These are phyloP conservation scores for Verbascum thapsus DNA, from an alignment of 257 asterid species.

Conservation along the genomic window DNA sequence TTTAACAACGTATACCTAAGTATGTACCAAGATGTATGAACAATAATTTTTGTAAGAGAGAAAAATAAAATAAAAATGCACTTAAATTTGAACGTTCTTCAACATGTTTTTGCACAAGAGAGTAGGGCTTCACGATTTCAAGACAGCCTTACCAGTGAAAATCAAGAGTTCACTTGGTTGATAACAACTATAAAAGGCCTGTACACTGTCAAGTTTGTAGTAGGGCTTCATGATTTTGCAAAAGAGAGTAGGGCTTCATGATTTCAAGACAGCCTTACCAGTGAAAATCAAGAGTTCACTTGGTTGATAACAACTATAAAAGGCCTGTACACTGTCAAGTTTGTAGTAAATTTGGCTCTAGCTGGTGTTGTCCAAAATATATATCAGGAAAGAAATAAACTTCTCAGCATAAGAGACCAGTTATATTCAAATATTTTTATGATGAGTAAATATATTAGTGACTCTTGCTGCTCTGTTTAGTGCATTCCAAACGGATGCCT, in stretches of 20 bases:
- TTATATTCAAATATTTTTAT: not conserved
- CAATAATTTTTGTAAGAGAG: not conserved
- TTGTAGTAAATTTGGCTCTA: not conserved
- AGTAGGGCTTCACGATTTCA: slow-evolving; percentile 1
- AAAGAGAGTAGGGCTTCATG: not conserved
- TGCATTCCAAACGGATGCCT: too few species aligned
- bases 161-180: slow-evolving; percentile 4
- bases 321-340: not conserved
- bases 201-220: too few species aligned
- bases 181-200: not conserved
- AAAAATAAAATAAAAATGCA: slow-evolving; percentile 3
- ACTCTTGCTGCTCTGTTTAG: too few species aligned
- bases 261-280: slow-evolving; percentile 12
- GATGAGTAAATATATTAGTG: too few species aligned
- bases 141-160: slow-evolving; percentile 9
- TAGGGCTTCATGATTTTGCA: slow-evolving; percentile 2
- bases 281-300: slow-evolving; percentile 7
- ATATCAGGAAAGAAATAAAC: not conserved
- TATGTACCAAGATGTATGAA: not conserved
- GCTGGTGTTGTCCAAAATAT: not conserved
- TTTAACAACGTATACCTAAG: slow-evolving; percentile 3
- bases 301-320: not conserved
- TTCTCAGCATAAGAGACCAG: not conserved
- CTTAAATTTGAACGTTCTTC: not conserved
- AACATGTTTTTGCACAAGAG: not conserved